Evolutionary conservation across 352 stramenopile species (phyloP), one percentile per base, ranked within the genome.

Genomic region (Phytopythium delawarense): DNA sequence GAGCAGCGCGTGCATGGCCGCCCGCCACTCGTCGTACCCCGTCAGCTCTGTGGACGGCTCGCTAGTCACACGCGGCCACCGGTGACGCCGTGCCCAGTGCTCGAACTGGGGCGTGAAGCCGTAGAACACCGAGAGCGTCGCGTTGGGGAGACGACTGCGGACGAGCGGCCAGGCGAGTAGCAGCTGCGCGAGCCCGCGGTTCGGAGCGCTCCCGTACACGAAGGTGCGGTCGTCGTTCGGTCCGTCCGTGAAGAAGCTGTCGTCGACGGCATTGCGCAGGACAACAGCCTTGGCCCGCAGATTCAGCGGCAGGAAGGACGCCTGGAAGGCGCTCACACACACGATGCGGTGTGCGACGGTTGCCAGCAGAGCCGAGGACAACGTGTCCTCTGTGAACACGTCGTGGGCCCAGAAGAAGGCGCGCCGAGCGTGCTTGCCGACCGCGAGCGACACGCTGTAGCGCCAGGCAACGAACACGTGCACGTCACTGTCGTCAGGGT

Each of bases 391-490:
- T 2, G 65, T 53, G 0, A 72, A 81, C 37, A 93, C 55, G 63
- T 96, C 91, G 62, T 97, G 89, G 51, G 97, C 74, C 88, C 89
- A 97, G 51, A 97, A 74, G 52, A 78, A 86, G 16, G 71, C 72
- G 18, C 69, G 64, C 1, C 57, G 65, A 35, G 74, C 81, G 9
- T 48, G 52, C 8, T 58, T 48, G 2, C 74, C 82, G 13, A 96
- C 50, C 0, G 76, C 72, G 35, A 96, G 64, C 15, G 88, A 96
- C 37, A 94, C 83, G 69, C 94, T 75, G 44, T 97, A 96, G 2
- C 92, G 66, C 92, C 92, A 98, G 18, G 92, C 89, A 18, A 98
- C 72, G 59, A 98, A 98, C 37, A 98, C 70, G 59, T 97, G 87
- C 4, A 93, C 72, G 23, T 48, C 63, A 20, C 25, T 42, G 30